These are phyloP conservation scores for Persicaria maculosa DNA, from an alignment of 148 eudicot species.

Conservation along the genomic window DNA sequence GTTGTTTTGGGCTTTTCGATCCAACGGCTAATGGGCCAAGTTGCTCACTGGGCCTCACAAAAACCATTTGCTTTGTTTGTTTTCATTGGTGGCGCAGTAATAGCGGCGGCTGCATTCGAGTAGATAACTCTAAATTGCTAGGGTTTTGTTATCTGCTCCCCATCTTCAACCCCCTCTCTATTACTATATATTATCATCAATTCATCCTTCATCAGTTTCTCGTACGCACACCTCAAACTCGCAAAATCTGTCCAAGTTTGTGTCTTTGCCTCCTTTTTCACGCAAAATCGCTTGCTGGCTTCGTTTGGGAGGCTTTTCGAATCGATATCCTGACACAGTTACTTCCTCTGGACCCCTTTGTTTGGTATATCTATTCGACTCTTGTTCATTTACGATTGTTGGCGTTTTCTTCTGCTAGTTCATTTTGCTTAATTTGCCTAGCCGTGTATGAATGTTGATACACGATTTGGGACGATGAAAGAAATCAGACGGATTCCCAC, in stretches of 20 bases:
- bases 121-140: too few species aligned
- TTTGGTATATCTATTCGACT: neutral
- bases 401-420: neutral
- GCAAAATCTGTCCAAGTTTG: neutral
- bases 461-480: conserved; percentile 11
- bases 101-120: too few species aligned
- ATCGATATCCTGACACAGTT: conserved; percentile 4
- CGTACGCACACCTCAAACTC: neutral
- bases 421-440: neutral
- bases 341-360: conserved; percentile 13
- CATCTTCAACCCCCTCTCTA: too few species aligned
- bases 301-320: conserved; percentile 33
- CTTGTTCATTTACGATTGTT: neutral
- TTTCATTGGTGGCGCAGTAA: too few species aligned
- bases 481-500: conserved; percentile 13
- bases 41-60: too few species aligned
- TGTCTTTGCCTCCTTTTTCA: conserved; percentile 34
- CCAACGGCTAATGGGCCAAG: too few species aligned
- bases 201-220: too few species aligned
- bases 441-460: neutral
- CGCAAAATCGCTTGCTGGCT: conserved; percentile 34
- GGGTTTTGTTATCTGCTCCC: too few species aligned
- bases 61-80: too few species aligned
- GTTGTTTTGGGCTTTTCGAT: too few species aligned
- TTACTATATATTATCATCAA: too few species aligned